Evolutionary conservation across 169 alveolate species (phyloP), one percentile per base, ranked within the genome.

Genomic region (Plasmodium fragile): DNA sequence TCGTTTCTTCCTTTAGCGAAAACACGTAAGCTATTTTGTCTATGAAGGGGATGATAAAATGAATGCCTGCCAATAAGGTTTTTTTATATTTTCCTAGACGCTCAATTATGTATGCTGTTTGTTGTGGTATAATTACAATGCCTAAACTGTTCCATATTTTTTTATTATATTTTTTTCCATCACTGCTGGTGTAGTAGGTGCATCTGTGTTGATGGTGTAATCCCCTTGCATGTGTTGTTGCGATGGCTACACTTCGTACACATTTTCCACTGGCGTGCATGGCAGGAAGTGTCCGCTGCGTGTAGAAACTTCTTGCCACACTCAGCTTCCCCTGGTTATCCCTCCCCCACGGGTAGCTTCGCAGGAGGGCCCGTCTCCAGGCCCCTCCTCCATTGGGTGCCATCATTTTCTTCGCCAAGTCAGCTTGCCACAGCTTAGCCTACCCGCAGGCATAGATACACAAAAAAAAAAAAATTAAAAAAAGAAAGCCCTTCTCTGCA

Each of bases 1-100:
- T 96, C 25, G 98, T 97, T 83, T 98, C 98, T 92, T 98, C 99
- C 96, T 98, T 98, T 41, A 98, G 95, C 36, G 99, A 97, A 83
- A 98, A 99, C 3, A 97, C 94, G 92, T 98, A 98, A n/a, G 99
- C 98, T 72, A 97, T 95, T 70, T 95, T 90, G 92, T 98, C 99
- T 69, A 98, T 93, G 55, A 97, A 83, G 11, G 99, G 99, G 45
- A 97, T 73, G 72, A 98, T 94, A 79, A 98, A 95, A 94, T 98
- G 98, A 28, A 98, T 91, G 2, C 99, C 99, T 25, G 99, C 98
- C 30, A 94, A 83, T 11, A 98, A 93, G 16, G 97, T 97, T 87
- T 96, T 96, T 59, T 95, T 82, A 81, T 93, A 98, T 82, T 97
- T 98, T 39, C 99, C 99, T 93, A 98, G 97, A 81, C 98, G 87